Percentiles rank a stretch among this genome's conserved stretches.
These are phyloP conservation scores for Gossypium stocksii DNA, from an alignment of 345 rosid species.

Conservation along the genomic window DNA sequence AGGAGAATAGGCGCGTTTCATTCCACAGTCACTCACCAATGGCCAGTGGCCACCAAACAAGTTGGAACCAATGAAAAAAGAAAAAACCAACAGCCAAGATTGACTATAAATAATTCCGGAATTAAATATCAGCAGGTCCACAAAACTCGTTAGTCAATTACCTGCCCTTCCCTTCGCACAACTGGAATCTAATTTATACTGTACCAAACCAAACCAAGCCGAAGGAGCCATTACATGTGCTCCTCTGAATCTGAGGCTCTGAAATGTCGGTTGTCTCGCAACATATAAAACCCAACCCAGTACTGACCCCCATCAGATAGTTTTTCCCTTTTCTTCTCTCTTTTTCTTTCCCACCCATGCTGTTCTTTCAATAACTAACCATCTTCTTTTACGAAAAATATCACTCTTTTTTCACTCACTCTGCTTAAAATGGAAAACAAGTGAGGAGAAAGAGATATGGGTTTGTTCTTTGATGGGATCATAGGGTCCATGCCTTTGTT, in stretches of 20 bases:
- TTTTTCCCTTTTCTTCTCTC: not conserved
- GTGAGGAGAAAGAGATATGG: constrained; percentile 48
- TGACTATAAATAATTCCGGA: not conserved
- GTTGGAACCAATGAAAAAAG: not conserved
- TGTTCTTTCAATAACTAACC: not conserved
- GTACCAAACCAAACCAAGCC: too few species aligned
- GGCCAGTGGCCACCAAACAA: not conserved
- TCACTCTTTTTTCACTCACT: constrained; percentile 15
- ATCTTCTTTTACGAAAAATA: not conserved
- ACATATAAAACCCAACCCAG: constrained; percentile 26
- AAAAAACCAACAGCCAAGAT: not conserved
- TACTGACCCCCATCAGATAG: not conserved
- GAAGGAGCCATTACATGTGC: not conserved
- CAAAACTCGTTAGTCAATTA: not conserved
- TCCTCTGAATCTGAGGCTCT: constrained; percentile 4
- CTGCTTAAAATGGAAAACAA: constrained; percentile 36
- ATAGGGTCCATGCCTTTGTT: constrained; percentile 73
- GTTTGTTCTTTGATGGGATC: constrained; percentile 36
- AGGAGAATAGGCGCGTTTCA: not conserved
- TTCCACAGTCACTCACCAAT: not conserved
- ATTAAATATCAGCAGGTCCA: not conserved
- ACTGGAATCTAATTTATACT: not conserved
- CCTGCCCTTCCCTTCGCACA: not conserved
- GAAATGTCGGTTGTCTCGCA: constrained; percentile 10
- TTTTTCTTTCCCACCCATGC: not conserved